These are phyloP conservation scores for Triticum urartu DNA, from an alignment of 176 grass and related monocot species.

Conservation along the genomic window DNA sequence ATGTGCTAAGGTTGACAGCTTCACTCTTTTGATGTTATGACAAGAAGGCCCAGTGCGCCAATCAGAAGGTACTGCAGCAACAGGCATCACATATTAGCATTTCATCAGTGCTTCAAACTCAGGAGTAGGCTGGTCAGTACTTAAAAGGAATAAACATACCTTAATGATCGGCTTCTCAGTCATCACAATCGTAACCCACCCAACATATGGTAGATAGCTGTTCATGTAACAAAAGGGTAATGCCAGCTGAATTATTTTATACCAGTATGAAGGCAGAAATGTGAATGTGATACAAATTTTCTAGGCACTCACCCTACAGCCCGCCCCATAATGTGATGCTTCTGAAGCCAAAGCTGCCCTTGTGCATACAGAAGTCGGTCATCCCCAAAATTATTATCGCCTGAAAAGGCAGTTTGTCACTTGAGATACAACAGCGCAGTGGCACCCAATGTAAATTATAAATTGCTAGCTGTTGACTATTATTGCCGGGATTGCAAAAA, in stretches of 20 bases:
- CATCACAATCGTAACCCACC: slow-evolving; percentile 85
- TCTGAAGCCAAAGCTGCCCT: slow-evolving; percentile 90
- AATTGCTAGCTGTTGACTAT: background rate
- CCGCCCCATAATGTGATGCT: slow-evolving; percentile 78
- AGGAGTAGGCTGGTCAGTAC: background rate
- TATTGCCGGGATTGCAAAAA: background rate
- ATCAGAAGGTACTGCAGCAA: slow-evolving; percentile 72
- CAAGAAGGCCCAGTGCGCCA: slow-evolving; percentile 57
- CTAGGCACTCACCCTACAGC: slow-evolving; percentile 61
- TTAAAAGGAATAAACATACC: slow-evolving; percentile 35
- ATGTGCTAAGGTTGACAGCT: background rate
- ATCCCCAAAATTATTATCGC: slow-evolving; percentile 83
- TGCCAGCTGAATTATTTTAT: background rate
- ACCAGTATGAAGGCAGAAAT: background rate
- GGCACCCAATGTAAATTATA: background rate
- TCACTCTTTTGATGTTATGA: slow-evolving; percentile 76
- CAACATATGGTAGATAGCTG: slow-evolving; percentile 77
- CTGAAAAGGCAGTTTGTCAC: slow-evolving; percentile 34
- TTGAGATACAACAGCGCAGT: background rate
- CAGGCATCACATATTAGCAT: background rate
- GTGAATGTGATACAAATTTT: background rate
- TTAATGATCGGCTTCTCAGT: slow-evolving; percentile 83
- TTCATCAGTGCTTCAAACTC: background rate
- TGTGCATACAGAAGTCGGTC: slow-evolving; percentile 78
- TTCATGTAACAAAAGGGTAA: slow-evolving; percentile 6